Conservation (phyloP, 495 filamentous ascomycete species). For the Platismatia glauca region DNA sequence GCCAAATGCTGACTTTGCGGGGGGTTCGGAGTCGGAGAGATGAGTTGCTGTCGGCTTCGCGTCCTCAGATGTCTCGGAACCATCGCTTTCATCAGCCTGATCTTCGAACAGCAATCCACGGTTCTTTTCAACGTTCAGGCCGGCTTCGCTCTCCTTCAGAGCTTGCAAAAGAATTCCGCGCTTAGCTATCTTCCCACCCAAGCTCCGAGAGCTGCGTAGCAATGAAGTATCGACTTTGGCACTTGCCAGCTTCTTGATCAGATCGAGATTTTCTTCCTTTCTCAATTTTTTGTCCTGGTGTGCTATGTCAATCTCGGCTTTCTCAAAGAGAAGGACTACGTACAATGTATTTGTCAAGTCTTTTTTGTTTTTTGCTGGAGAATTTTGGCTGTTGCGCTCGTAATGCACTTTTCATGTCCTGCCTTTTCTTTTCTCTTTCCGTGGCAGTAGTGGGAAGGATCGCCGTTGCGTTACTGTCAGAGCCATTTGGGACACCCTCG, state of each 20-base stretch:
- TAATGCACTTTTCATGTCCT: slow-evolving; percentile 57
- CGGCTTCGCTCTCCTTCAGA: slow-evolving; percentile 41
- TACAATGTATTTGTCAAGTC: slow-evolving; percentile 92
- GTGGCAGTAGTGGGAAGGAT: slow-evolving; percentile 56
- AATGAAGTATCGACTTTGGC: slow-evolving; percentile 73
- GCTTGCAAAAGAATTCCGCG: slow-evolving; percentile 53
- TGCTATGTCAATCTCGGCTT: slow-evolving; percentile 1
- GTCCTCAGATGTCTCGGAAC: slow-evolving; percentile 24
- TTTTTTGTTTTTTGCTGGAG: slow-evolving; percentile 85
- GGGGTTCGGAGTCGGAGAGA: background rate
- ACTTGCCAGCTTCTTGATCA: slow-evolving; percentile 72
- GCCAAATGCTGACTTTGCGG: slow-evolving; percentile 39
- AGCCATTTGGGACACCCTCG: slow-evolving; percentile 27
- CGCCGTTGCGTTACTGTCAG: slow-evolving; percentile 64
- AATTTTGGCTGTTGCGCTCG: slow-evolving; percentile 56
- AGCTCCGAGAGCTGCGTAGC: slow-evolving; percentile 62
- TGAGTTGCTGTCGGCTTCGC: slow-evolving; percentile 8
- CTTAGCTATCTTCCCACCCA: slow-evolving; percentile 62
- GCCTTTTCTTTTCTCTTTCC: slow-evolving; percentile 60
- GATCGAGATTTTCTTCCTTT: slow-evolving; percentile 83
- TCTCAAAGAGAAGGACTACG: slow-evolving; percentile 15
- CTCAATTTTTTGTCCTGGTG: slow-evolving; percentile 74
- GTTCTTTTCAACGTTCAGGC: background rate
- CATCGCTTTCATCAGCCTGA: slow-evolving; percentile 42
- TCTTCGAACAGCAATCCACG: slow-evolving; percentile 24